phyloP scores from a whole-genome alignment of 73 alveolate genomes.

The Tetrahymena malaccensis region DNA sequence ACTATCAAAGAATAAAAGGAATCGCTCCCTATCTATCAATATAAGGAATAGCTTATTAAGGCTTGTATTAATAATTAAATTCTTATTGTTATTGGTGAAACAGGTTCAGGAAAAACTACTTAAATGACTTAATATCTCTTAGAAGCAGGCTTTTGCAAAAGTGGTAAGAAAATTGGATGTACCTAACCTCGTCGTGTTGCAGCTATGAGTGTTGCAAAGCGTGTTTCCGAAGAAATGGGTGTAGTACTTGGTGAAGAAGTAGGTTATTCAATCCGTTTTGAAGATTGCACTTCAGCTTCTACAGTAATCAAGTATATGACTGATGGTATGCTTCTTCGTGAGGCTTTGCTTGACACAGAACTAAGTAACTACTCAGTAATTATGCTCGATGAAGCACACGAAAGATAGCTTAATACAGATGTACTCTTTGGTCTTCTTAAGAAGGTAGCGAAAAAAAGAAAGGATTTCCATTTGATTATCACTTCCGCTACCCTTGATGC shows the following conservation, averaged over 20 bases:
- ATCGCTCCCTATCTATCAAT: constrained; percentile 93
- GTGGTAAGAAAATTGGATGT: constrained; percentile 94
- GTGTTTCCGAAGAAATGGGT: constrained; percentile 95
- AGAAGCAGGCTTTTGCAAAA: constrained; percentile 87
- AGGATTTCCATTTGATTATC: constrained; percentile 91
- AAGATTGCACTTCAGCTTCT: constrained; percentile 94
- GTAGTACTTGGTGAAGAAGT: constrained; percentile 94
- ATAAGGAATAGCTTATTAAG: constrained; percentile 77
- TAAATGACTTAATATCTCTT: constrained; percentile 98
- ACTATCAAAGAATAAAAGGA: constrained; percentile 89
- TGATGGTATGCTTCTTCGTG: constrained; percentile 99
- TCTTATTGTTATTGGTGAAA: constrained; percentile 98
- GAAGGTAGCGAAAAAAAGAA: constrained; percentile 60
- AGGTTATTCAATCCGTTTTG: constrained; percentile 98
- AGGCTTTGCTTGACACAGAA: constrained; percentile 85
- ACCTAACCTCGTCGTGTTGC: constrained; percentile 99
- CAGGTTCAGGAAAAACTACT: constrained; percentile 99
- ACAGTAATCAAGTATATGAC: constrained; percentile 99
- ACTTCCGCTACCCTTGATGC: constrained; percentile 96
- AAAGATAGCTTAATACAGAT: constrained; percentile 97
- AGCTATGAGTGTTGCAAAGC: constrained; percentile 98
- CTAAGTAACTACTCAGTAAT: constrained; percentile 90
- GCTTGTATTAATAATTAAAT: constrained; percentile 74
- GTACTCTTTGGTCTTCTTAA: constrained; percentile 98
- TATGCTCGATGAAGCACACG: constrained; percentile 99